Evolutionary conservation across 208 protist species (phyloP).

Genomic region (Wallacemonas sp.): DNA sequence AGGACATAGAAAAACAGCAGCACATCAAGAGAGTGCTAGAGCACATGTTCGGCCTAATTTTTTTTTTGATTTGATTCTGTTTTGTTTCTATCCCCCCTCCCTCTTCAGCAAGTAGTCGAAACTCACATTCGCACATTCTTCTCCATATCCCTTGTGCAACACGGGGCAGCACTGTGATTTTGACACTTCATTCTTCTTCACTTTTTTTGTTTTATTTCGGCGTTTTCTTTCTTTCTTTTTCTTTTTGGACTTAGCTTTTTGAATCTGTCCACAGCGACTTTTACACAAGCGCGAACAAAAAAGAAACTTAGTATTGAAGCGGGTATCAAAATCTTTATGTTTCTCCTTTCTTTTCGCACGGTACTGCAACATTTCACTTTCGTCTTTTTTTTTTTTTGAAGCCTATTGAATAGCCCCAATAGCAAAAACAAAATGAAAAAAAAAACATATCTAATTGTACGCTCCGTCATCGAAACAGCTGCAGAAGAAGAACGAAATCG

Average conservation of each 20-base stretch:
- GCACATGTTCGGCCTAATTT: too few relatives aligned
- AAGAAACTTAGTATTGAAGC: not conserved
- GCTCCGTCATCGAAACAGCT: not conserved
- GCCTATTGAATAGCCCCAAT: not conserved
- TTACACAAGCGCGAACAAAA: too few relatives aligned
- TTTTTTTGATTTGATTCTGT: too few relatives aligned
- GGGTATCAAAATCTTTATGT: not conserved
- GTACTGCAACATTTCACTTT: not conserved
- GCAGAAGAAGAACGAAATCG: not conserved
- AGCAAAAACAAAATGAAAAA: not conserved
- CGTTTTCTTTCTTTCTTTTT: not conserved
- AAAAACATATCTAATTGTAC: not conserved
- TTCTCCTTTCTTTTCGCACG: not conserved
- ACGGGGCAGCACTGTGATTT: too few relatives aligned
- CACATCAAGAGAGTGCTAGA: too few relatives aligned
- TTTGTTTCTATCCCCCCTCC: too few relatives aligned
- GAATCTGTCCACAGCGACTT: too few relatives aligned
- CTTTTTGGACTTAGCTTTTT: not conserved
- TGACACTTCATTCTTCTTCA: too few relatives aligned
- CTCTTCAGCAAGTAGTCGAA: too few relatives aligned
- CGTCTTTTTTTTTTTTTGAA: not conserved
- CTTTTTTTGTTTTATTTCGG: slow-evolving; percentile 8
- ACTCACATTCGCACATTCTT: too few relatives aligned
- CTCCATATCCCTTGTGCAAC: too few relatives aligned
- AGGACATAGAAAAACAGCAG: too few relatives aligned